These are phyloP conservation scores for Colletotrichum sp. DNA, from an alignment of 2,329 filamentous ascomycete species.

Conservation along the genomic window DNA sequence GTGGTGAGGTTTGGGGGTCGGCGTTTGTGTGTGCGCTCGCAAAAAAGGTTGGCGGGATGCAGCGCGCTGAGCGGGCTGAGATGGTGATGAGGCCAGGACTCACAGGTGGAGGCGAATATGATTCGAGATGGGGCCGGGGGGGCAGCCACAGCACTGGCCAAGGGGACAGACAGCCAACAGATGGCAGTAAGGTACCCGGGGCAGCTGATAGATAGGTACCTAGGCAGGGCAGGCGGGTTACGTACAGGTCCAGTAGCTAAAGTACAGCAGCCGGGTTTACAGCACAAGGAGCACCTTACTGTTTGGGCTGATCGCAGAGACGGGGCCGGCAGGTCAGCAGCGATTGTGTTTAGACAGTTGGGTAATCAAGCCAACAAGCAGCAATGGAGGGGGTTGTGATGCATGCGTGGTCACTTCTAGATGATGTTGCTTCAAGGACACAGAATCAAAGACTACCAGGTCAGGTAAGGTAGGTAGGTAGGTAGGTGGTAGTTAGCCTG, in stretches of 20 bases:
- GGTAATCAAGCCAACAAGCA: neutral
- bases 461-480: neutral
- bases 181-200: neutral
- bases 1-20: neutral
- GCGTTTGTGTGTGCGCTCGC: slow-evolving; percentile 19
- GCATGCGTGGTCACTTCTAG: neutral
- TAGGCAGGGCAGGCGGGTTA: neutral
- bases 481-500: neutral
- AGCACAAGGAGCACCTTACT: neutral
- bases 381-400: neutral
- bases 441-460: neutral
- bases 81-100: slow-evolving; percentile 18
- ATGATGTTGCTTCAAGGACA: neutral
- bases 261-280: neutral
- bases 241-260: neutral
- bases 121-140: slow-evolving; percentile 16
- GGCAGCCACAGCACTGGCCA: slow-evolving; percentile 5
- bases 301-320: neutral
- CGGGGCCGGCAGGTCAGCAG: neutral
- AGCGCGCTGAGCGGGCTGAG: slow-evolving; percentile 17
- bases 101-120: slow-evolving; percentile 21
- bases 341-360: neutral
- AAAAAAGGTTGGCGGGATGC: slow-evolving; percentile 16
- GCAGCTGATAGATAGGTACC: neutral
- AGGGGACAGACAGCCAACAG: neutral